Percentiles rank a stretch among this genome's conserved stretches.
phyloP scores from a whole-genome alignment of 306 rosid species.

The Urtica urens region DNA sequence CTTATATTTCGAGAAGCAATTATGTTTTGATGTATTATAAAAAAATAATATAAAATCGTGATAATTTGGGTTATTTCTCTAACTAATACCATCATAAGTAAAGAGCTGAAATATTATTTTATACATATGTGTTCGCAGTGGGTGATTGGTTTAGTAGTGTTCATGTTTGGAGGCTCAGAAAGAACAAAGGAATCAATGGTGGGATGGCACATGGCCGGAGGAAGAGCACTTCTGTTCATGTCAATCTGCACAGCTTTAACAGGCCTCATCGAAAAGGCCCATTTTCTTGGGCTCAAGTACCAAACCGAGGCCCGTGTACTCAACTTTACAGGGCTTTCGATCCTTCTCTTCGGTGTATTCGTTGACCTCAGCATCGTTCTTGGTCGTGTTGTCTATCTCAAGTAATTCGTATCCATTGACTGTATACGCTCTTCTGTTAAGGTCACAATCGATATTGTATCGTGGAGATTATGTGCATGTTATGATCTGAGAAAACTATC shows the following conservation, averaged over 20 bases:
- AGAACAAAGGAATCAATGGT: neutral
- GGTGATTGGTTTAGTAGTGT: slow-evolving; percentile 39
- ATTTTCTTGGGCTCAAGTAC: slow-evolving; percentile 11
- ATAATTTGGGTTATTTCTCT: too few relatives aligned
- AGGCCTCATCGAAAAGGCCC: slow-evolving; percentile 52
- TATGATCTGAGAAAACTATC: too few relatives aligned
- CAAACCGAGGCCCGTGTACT: slow-evolving; percentile 27
- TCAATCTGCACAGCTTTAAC: slow-evolving; percentile 64
- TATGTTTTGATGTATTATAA: too few relatives aligned
- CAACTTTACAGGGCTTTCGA: slow-evolving; percentile 47
- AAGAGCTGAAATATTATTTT: neutral
- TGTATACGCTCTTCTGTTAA: too few relatives aligned
- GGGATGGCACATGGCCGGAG: slow-evolving; percentile 54
- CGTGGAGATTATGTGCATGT: too few relatives aligned
- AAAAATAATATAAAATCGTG: too few relatives aligned
- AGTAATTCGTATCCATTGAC: neutral
- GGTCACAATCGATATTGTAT: too few relatives aligned
- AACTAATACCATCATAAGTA: neutral
- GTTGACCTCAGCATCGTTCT: slow-evolving; percentile 39
- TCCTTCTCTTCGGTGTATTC: slow-evolving; percentile 68
- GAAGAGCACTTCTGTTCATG: slow-evolving; percentile 61
- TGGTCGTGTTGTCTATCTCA: slow-evolving; percentile 12
- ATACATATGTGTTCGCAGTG: slow-evolving; percentile 26
- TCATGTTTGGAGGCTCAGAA: slow-evolving; percentile 33
- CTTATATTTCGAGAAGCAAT: too few relatives aligned